Evolutionary conservation across 768 basidiomycete genomes (phyloP).

Genomic region (Coprinellus micaceus): DNA sequence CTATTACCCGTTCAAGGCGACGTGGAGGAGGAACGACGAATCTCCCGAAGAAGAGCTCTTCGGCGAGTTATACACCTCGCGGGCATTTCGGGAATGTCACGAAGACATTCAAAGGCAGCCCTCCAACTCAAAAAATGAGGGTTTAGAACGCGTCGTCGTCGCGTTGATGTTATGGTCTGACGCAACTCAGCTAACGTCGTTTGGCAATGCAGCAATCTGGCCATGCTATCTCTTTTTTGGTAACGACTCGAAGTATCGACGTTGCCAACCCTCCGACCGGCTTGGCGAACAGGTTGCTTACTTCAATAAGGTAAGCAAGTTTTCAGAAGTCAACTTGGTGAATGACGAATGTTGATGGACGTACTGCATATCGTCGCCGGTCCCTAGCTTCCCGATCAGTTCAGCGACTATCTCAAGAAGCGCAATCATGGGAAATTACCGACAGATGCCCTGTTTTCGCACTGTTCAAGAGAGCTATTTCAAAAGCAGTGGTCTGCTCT

Average conservation of each 20-base stretch:
- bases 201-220: slow-evolving; percentile 35
- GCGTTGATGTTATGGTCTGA: slow-evolving; percentile 14
- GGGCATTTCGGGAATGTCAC: slow-evolving; percentile 14
- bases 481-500: no score
- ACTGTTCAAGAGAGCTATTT: not conserved
- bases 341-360: no score
- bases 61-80: slow-evolving; percentile 19
- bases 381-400: not conserved
- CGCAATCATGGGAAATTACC: not conserved
- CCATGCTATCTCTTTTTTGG: slow-evolving; percentile 40
- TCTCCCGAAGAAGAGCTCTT: slow-evolving; percentile 12
- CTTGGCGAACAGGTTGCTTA: slow-evolving; percentile 39
- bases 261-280: slow-evolving; percentile 21
- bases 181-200: slow-evolving; percentile 18
- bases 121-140: slow-evolving; percentile 10
- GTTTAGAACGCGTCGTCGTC: slow-evolving; percentile 13
- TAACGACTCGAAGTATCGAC: slow-evolving; percentile 37
- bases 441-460: not conserved
- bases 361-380: no score
- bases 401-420: not conserved
- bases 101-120: slow-evolving; percentile 10
- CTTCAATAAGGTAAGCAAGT: slow-evolving; percentile 26
- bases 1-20: slow-evolving; percentile 21
- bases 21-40: slow-evolving; percentile 18
- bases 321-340: no score